Percentiles rank a stretch among this genome's conserved stretches.
Evolutionary conservation across 306 rosid species (phyloP).

Genomic region (Vigna trinervia): DNA sequence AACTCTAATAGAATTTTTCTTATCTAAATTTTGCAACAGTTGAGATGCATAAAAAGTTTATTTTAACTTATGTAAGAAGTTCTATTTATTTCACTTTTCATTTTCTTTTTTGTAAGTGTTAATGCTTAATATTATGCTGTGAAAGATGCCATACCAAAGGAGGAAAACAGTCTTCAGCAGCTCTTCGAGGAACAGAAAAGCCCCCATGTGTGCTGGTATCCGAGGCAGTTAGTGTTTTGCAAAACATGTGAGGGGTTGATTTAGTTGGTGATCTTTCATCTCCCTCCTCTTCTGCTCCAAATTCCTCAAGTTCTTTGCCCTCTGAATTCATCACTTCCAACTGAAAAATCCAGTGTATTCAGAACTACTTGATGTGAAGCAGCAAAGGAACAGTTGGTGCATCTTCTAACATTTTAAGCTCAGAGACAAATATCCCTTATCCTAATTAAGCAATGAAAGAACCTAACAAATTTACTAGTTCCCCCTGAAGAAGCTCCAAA

Average conservation of each 20-base stretch:
- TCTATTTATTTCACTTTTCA: neutral
- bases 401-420: constrained; percentile 38
- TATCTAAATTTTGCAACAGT: neutral
- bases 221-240: constrained; percentile 98
- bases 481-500: constrained; percentile 15
- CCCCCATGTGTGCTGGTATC: constrained; percentile 99
- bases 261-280: constrained; percentile 77
- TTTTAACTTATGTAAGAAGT: neutral
- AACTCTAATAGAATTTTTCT: neutral
- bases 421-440: constrained; percentile 22
- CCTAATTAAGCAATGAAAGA: constrained; percentile 31
- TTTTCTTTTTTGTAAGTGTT: neutral
- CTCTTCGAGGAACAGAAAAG: constrained; percentile 97
- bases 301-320: constrained; percentile 74
- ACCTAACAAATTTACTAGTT: constrained; percentile 21
- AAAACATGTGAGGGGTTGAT: constrained; percentile 98
- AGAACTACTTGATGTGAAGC: constrained; percentile 15
- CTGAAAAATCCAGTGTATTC: constrained; percentile 52
- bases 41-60: neutral
- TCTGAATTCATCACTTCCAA: constrained; percentile 59
- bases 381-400: constrained; percentile 17
- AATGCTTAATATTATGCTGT: neutral
- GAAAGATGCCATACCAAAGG: constrained; percentile 71
- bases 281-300: constrained; percentile 68
- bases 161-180: constrained; percentile 99